Evolutionary conservation across 1,139 yeast species (phyloP).

Genomic region (Debaryomyces coudertii): DNA sequence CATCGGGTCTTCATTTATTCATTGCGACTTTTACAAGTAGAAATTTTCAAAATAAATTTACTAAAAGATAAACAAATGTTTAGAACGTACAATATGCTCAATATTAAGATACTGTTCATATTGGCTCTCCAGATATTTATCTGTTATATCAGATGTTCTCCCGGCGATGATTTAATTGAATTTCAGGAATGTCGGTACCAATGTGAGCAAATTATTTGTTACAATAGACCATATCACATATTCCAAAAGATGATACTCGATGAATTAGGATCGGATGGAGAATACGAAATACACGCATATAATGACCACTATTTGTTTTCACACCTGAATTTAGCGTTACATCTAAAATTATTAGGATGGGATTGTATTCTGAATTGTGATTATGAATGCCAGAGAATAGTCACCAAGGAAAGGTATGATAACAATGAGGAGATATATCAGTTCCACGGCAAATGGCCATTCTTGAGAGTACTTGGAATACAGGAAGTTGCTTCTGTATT

Average conservation of each 20-base stretch:
- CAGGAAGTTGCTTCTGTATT: conserved; percentile 86
- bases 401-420: conserved; percentile 58
- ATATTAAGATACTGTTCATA: background rate
- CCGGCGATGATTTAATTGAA: conserved; percentile 77
- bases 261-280: conserved; percentile 20
- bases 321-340: conserved; percentile 41
- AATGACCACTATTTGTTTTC: conserved; percentile 39
- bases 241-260: conserved; percentile 29
- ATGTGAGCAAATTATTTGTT: conserved; percentile 55
- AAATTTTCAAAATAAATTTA: background rate
- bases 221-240: conserved; percentile 32
- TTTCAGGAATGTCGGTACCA: conserved; percentile 66
- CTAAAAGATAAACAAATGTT: background rate
- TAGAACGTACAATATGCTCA: background rate
- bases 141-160: conserved; percentile 48
- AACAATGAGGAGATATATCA: conserved; percentile 61
- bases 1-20: no score
- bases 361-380: conserved; percentile 84
- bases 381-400: conserved; percentile 81
- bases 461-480: conserved; percentile 67
- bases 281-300: conserved; percentile 27
- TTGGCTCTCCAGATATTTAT: background rate
- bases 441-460: conserved; percentile 99
- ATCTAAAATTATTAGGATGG: conserved; percentile 66
- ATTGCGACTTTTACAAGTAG: background rate